Conservation (phyloP, 495 filamentous ascomycete species). For the Penicillium nucicola region DNA sequence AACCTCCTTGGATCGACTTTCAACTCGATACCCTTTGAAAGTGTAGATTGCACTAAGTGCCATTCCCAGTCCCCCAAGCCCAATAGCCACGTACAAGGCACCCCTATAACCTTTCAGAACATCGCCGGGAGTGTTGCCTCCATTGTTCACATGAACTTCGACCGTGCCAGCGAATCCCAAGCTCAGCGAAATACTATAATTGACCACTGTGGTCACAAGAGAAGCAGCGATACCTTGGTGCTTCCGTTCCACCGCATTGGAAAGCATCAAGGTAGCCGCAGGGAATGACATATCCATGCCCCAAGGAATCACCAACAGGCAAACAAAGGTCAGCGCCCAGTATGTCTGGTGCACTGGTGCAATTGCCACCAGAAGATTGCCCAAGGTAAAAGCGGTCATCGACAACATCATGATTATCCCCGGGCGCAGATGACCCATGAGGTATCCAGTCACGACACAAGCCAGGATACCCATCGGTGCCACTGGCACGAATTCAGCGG, state of each 20-base stretch:
- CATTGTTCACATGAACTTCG: conserved; percentile 48
- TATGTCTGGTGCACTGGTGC: conserved; percentile 38
- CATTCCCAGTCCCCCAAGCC: conserved; percentile 23
- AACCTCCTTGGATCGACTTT: neutral
- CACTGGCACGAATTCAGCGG: conserved; percentile 38
- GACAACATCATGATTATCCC: conserved; percentile 48
- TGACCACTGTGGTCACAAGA: conserved; percentile 59
- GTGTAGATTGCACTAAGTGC: conserved; percentile 14
- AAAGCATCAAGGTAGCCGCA: conserved; percentile 26
- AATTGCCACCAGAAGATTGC: conserved; percentile 34
- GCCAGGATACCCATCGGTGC: conserved; percentile 37
- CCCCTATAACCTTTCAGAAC: conserved; percentile 33
- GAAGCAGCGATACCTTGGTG: conserved; percentile 49
- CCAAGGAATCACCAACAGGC: conserved; percentile 52
- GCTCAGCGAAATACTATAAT: conserved; percentile 60
- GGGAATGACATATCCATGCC: conserved; percentile 66
- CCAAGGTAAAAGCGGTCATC: conserved; percentile 41
- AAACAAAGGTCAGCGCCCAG: conserved; percentile 46
- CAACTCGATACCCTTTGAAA: conserved; percentile 12
- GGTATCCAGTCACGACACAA: conserved; percentile 39
- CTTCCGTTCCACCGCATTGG: conserved; percentile 22
- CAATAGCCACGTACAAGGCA: conserved; percentile 29
- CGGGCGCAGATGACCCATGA: conserved; percentile 37
- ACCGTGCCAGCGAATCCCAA: conserved; percentile 63
- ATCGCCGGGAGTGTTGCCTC: conserved; percentile 25